Evolutionary conservation across 2,329 filamentous ascomycete species (phyloP).

Genomic region (Hypoxylon sp.): DNA sequence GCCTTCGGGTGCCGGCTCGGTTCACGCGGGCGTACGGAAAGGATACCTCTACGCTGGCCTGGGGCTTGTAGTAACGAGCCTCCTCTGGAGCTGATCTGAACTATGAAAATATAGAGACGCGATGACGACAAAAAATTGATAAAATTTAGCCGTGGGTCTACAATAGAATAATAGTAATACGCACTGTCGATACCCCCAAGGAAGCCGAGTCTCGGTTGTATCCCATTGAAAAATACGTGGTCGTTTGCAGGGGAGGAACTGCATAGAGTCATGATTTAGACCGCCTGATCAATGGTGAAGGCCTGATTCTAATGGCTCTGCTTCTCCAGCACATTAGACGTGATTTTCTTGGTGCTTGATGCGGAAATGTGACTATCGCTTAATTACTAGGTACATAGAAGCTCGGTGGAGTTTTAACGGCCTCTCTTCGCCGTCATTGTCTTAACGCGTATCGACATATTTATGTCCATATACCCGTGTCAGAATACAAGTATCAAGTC

Average conservation of each 20-base stretch:
- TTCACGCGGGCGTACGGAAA: conserved; percentile 1
- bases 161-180: conserved; percentile 27
- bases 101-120: neutral
- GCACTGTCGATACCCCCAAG: neutral
- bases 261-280: neutral
- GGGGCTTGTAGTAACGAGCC: conserved; percentile 17
- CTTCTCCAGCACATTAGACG: no score
- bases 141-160: neutral
- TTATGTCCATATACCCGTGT: no score
- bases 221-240: neutral
- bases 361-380: no score
- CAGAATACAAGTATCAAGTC: neutral
- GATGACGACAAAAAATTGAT: neutral
- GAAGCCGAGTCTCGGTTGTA: neutral
- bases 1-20: conserved; percentile 22
- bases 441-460: no score
- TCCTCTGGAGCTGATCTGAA: conserved; percentile 33
- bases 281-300: neutral
- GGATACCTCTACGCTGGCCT: conserved; percentile 25
- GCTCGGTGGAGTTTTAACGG: neutral
- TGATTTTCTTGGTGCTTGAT: no score
- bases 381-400: neutral
- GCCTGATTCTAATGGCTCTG: neutral
- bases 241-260: neutral
- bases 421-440: neutral